A percentile compares a stretch with the other conserved stretches of the same genome.
phyloP scores from a whole-genome alignment of 108 stramenopile species.

The Nitzschia putrida region DNA sequence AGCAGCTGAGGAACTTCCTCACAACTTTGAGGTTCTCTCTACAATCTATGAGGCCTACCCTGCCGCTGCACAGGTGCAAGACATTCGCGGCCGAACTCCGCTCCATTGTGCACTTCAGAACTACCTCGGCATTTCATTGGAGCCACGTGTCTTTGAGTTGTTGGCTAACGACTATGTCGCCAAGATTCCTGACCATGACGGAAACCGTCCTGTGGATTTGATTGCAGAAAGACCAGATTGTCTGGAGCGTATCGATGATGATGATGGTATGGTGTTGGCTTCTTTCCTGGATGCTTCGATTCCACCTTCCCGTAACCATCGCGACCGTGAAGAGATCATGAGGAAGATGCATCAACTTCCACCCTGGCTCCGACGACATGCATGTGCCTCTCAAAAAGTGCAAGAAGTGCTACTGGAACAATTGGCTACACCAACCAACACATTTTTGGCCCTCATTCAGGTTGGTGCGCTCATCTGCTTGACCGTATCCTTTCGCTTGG shows the following conservation, averaged over 20 bases:
- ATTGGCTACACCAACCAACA: constrained; percentile 28
- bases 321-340: constrained; percentile 20
- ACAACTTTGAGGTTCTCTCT: constrained; percentile 26
- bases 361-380: constrained; percentile 50
- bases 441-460: constrained; percentile 23
- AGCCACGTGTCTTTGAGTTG: constrained; percentile 29
- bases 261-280: constrained; percentile 23
- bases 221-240: constrained; percentile 25
- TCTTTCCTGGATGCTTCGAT: constrained; percentile 39
- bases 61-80: constrained; percentile 39
- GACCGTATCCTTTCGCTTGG: constrained; percentile 33
- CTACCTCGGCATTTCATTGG: constrained; percentile 28
- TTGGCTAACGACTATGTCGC: constrained; percentile 34
- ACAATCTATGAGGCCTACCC: constrained; percentile 47
- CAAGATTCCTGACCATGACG: constrained; percentile 33
- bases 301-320: constrained; percentile 12
- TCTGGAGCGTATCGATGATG: constrained; percentile 3
- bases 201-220: constrained; percentile 40
- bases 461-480: constrained; percentile 34
- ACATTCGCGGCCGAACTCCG: constrained; percentile 51
- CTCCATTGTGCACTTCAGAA: constrained; percentile 45
- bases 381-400: constrained; percentile 36
- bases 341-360: constrained; percentile 29
- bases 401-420: constrained; percentile 43
- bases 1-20: constrained; percentile 42